A percentile compares a stretch with the other conserved stretches of the same genome.
Evolutionary conservation across 106 monocot species (phyloP).

Genomic region (Dendrobium nobile): DNA sequence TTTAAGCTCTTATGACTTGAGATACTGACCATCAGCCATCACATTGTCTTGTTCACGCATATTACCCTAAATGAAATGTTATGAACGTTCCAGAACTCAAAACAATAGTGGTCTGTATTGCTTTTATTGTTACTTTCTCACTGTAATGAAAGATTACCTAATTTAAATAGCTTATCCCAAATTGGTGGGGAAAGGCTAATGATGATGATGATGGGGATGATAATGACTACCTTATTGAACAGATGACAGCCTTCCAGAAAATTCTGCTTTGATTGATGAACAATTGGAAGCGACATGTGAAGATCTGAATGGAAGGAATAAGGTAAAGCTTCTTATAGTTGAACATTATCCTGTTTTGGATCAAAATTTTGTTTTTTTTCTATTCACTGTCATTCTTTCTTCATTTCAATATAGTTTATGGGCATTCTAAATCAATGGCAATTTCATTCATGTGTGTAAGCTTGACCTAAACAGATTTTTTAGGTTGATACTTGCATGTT

Average conservation of each 20-base stretch:
- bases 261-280: constrained; percentile 1
- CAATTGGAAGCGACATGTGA: not conserved
- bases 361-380: not conserved
- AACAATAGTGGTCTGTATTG: not conserved
- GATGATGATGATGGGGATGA: constrained; percentile 2
- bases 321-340: not conserved
- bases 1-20: not conserved
- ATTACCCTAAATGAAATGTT: not conserved
- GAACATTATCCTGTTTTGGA: not conserved
- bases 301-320: not conserved
- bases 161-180: not conserved
- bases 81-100: not conserved
- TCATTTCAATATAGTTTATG: not conserved
- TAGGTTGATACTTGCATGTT: not conserved
- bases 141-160: not conserved
- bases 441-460: not conserved
- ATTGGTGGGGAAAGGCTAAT: not conserved
- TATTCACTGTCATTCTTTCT: not conserved
- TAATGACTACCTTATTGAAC: not conserved
- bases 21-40: not conserved
- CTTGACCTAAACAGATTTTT: not conserved
- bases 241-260: not conserved
- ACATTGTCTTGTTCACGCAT: not conserved
- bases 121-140: not conserved
- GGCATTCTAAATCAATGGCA: not conserved